Evolutionary conservation across 306 rosid genomes (phyloP), one percentile per base, ranked within the genome.

Genomic region (Corylus avellana): DNA sequence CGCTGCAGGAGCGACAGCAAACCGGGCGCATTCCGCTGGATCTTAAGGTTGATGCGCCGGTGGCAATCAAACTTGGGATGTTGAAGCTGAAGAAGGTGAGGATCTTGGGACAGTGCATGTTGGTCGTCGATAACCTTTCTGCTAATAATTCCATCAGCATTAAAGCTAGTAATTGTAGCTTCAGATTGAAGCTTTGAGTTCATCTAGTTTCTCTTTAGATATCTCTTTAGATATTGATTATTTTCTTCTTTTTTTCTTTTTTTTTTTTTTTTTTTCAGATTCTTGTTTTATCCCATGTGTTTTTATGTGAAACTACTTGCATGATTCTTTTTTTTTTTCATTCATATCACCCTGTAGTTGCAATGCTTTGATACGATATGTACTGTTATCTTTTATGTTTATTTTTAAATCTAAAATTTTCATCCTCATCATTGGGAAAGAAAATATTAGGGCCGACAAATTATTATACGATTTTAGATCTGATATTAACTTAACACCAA

Each of bases 1-100:
- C 97, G 12, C 74, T 94, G 78, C 97, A 86, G 61, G 91, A 94
- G 62, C 95, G 92, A 42, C 97, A 92, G 78, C 95, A 89, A 77
- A 90, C 88, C 0, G 98, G 97, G 1, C 75, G 81, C 13, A 77
- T 92, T 75, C 98, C 98, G 3, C 81, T 94, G 88, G 84, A 87
- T 77, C 97, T 94, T 4, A 80, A 87, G 75, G 92, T 90, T 3
- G 83, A 84, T 18, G 97, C 95, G 29, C 97, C 97, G 0, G 84
- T 92, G 3, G 88, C 95, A 2, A 81, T 94, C 29, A 83, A 92
- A 48, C 79, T 92, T 42, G 97, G 97, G 70, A 85, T 66, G 81
- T 77, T 92, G 86, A 90, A 94, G 93, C 81, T 92, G 79, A 88
- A 35, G 89, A 94, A 94, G 84, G 91, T 92, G 66, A 88, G 35